Evolutionary conservation across 257 asterid species (phyloP), one percentile per base, ranked within the genome.

Genomic region (Solanum okadae): DNA sequence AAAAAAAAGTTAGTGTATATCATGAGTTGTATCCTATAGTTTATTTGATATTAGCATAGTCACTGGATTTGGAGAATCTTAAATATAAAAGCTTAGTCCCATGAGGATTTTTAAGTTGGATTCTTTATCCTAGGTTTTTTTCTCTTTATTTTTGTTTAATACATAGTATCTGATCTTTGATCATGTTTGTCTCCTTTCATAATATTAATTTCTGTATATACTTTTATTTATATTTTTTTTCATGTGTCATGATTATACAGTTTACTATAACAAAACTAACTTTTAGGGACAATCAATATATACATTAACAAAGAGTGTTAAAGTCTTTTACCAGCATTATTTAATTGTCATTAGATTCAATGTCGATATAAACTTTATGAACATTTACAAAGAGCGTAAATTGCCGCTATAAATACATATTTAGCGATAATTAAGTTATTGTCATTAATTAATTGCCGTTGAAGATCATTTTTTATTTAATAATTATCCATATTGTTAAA

Each of bases 51-150:
- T 86, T 89, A 89, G 70, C 87, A 15, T 86, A 87, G 91, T 89
- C 86, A 89, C 61, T 88, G 91, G 95, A 92, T 92, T 89, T 87
- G 91, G 87, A 89, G 92, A 91, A 92, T 91, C 95, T 89, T 81
- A 88, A 83, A 67, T 44, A 88, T 87, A 88, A 89, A 88, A 71
- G 85, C 75, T 90, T 63, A 87, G 81, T 89, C 87, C 88, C 63
- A 87, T 33, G n/a, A 61, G 7, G 22, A 61, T 59, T 84, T 65
- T 56, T 10, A 61, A 72, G 78, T 52, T 84, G 86, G 89, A 88
- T 85, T 87, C 82, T 88, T 68, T 65, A 27, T 81, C 68, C 44
- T 87, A 37, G 38, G 79, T 78, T 81, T 52, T 35, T 56, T 76
- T 35, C 42, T 88, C 42, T 87, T 29, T 88, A 59, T 65, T 87